Percentiles rank a stretch among this genome's conserved stretches.
phyloP scores from a whole-genome alignment of 1,284 basidiomycete genomes.

The Cryptococcus neoformans region DNA sequence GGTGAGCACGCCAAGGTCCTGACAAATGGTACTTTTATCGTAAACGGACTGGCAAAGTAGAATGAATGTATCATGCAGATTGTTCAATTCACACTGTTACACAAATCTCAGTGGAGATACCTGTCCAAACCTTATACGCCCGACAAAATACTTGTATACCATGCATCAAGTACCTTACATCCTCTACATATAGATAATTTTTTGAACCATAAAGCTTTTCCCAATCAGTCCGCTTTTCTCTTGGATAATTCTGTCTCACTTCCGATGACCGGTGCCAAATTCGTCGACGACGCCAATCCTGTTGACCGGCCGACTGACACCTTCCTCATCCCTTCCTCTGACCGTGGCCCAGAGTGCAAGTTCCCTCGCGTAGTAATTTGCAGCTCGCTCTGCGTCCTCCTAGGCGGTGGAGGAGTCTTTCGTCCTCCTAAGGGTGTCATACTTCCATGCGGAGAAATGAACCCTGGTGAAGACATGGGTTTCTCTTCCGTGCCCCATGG shows the following conservation, averaged over 20 bases:
- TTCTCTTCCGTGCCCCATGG: constrained; percentile 27
- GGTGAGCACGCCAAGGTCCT: constrained; percentile 27
- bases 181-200: not conserved
- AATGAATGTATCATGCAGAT: too few relatives aligned
- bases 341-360: constrained; percentile 2
- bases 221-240: not conserved
- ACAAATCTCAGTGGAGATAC: too few relatives aligned
- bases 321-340: not conserved
- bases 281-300: not conserved
- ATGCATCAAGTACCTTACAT: not conserved
- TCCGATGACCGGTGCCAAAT: not conserved
- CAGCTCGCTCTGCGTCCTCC: constrained; percentile 28
- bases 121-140: too few relatives aligned
- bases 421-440: not conserved
- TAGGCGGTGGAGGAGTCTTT: constrained; percentile 27
- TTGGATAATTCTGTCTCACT: constrained; percentile 1
- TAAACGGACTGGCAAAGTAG: constrained; percentile 2
- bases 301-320: not conserved
- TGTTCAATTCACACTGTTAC: not conserved
- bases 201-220: not conserved
- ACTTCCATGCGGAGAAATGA: not conserved
- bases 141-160: not conserved
- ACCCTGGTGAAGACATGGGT: not conserved
- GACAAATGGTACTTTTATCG: constrained; percentile 42
- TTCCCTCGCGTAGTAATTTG: constrained; percentile 5